phyloP scores from a whole-genome alignment of 2,329 filamentous ascomycete species.

The Grosmannia clavigera region DNA sequence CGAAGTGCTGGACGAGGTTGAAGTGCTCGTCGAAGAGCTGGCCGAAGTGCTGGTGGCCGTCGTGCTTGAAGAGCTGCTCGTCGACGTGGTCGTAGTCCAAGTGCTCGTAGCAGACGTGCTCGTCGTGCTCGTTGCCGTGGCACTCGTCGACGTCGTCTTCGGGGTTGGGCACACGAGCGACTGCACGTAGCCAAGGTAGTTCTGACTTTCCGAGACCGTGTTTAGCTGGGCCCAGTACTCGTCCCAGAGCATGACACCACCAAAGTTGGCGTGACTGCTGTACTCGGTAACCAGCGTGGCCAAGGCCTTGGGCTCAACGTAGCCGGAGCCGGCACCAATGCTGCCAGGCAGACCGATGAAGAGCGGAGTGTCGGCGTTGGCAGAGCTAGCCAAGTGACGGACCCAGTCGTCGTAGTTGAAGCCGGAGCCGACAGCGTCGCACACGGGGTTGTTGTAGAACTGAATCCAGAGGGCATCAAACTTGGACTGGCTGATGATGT shows the following conservation, averaged over 20 bases:
- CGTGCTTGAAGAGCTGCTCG: not conserved
- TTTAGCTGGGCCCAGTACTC: conserved; percentile 13
- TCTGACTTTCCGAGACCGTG: conserved; percentile 10
- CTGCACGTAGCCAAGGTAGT: conserved; percentile 11
- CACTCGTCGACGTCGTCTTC: conserved; percentile 1
- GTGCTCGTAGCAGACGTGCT: conserved; percentile 1
- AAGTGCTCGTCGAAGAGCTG: not conserved
- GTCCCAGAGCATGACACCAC: conserved; percentile 24
- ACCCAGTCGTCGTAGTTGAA: conserved; percentile 27
- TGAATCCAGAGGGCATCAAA: conserved; percentile 33
- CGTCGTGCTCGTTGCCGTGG: conserved; percentile 11
- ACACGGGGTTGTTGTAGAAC: conserved; percentile 34
- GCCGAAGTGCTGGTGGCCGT: conserved; percentile 4
- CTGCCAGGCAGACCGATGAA: conserved; percentile 26
- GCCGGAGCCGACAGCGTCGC: conserved; percentile 20
- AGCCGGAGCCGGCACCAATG: conserved; percentile 15
- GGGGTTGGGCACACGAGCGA: not conserved
- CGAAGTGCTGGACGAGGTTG: conserved; percentile 9
- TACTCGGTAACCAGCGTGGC: conserved; percentile 14
- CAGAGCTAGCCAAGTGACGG: conserved; percentile 17
- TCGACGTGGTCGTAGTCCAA: not conserved
- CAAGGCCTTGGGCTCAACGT: conserved; percentile 13
- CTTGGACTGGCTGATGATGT: conserved; percentile 24
- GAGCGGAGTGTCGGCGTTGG: conserved; percentile 24
- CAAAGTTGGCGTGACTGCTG: conserved; percentile 17